Evolutionary conservation across 2,329 filamentous ascomycete genomes (phyloP), one percentile per base, ranked within the genome.

Genomic region (Pseudocercospora musae): DNA sequence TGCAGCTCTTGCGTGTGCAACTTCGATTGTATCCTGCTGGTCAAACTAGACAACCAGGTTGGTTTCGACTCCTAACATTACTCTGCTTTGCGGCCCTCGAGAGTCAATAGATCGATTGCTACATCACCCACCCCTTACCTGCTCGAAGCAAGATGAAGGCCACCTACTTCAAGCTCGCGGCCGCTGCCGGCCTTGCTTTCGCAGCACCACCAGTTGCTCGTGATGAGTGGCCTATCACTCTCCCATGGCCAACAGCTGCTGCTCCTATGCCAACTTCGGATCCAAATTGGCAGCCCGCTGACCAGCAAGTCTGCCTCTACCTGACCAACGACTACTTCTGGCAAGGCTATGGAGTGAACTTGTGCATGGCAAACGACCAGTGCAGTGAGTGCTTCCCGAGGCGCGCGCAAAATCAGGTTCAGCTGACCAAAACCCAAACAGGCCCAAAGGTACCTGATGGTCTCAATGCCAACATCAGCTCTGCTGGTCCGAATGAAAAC

Each of bases 241-340:
- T 48, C 8, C 55, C 55, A 27, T 56, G 48, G 37, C 25, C 27
- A 5, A 33, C 46, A 6, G 56, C 18, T 11, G 56, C 18, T 11
- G 58, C 52, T 46, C 33, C 50, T 7, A 44, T 56, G 23, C 50
- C 58, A 23, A 33, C 58, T 18, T 15, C 37, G 7, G 29, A 29
- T 23, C 25, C 50, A 23, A 11, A 33, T 18, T 59, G 56, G 54
- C 31, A 60, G 29, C 62, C 58, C 1, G 53, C 29, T 40, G 15
- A 20, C 31, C 25, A 65, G 33, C 50, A 63, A 21, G 57, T 57
- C 21, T 65, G 63, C 40, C 18, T 63, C 9, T 56, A 61, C 27
- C 3, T 65, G n/a, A 63, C 60, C 37, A 63, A 52, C 52, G 59
- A 44, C 55, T 56, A 55, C 42, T 13, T 29, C n/a, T 62, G 56